phyloP scores from a whole-genome alignment of 2,329 filamentous ascomycete genomes.

The Scedosporium aurantiacum region DNA sequence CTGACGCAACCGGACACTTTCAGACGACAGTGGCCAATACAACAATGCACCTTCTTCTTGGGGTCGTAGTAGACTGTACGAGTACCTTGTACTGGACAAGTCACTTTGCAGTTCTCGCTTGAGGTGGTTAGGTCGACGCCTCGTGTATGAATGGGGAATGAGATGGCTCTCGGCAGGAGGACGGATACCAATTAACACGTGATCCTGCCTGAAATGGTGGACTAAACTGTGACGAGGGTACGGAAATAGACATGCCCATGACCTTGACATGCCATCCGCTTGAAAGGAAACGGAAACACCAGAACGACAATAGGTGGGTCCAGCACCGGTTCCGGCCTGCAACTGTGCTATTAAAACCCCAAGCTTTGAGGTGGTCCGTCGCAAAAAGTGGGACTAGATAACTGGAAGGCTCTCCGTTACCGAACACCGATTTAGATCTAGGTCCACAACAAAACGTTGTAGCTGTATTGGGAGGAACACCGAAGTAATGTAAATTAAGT shows the following conservation, averaged over 20 bases:
- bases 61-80: background rate
- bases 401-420: too few species aligned
- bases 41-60: background rate
- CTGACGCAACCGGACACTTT: conserved; percentile 2
- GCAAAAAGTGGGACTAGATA: too few species aligned
- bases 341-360: too few species aligned
- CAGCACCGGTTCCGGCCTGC: too few species aligned
- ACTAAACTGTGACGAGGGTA: background rate
- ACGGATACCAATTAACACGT: background rate
- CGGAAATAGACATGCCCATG: background rate
- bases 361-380: too few species aligned
- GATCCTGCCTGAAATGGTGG: background rate
- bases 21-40: background rate
- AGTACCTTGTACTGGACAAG: background rate
- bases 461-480: too few species aligned
- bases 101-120: background rate
- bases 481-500: too few species aligned
- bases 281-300: too few species aligned
- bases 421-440: too few species aligned
- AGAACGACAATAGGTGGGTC: too few species aligned
- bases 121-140: background rate
- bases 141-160: background rate
- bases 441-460: too few species aligned
- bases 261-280: too few species aligned
- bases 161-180: background rate